Percentiles rank a stretch among this genome's conserved stretches.
Conservation (phyloP, 208 protist genomes). For the Acanthamoeba lenticulata region DNA sequence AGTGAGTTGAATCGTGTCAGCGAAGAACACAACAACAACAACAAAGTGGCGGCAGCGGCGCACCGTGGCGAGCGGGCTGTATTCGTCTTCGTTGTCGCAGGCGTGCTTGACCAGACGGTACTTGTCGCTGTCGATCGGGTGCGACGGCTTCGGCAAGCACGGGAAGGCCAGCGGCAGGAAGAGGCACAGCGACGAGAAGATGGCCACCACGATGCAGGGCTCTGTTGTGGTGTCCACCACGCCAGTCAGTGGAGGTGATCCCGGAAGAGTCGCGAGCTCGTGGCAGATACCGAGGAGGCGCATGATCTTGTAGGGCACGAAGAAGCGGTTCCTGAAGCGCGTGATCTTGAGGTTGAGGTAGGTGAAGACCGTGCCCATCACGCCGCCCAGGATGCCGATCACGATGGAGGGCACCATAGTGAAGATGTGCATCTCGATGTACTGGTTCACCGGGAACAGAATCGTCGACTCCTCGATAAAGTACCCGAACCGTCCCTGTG, state of each 20-base stretch:
- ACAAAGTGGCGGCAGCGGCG: not conserved
- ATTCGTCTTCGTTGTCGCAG: conserved; percentile 83
- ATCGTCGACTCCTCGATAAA: conserved; percentile 90
- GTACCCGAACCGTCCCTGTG: conserved; percentile 84
- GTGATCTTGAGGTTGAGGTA: conserved; percentile 90
- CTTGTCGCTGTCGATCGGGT: conserved; percentile 71
- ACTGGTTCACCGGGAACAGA: conserved; percentile 91
- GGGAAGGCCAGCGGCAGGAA: conserved; percentile 79
- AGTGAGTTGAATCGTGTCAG: not conserved
- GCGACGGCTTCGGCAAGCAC: conserved; percentile 61
- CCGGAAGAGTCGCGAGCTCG: not conserved
- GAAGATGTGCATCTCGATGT: conserved; percentile 89
- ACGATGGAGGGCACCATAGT: conserved; percentile 91
- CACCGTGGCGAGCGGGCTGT: conserved; percentile 90
- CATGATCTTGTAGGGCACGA: conserved; percentile 83
- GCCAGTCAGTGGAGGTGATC: conserved; percentile 78
- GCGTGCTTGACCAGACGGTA: conserved; percentile 78
- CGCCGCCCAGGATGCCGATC: conserved; percentile 90
- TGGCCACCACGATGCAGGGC: conserved; percentile 86
- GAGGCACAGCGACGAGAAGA: conserved; percentile 82
- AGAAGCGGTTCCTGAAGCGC: conserved; percentile 85
- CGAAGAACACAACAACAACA: not conserved
- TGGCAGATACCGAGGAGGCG: conserved; percentile 89
- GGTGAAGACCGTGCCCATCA: conserved; percentile 91
- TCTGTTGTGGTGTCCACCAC: not conserved